phyloP scores from a whole-genome alignment of 495 filamentous ascomycete species.

The Aspergillus incahuasiensis region DNA sequence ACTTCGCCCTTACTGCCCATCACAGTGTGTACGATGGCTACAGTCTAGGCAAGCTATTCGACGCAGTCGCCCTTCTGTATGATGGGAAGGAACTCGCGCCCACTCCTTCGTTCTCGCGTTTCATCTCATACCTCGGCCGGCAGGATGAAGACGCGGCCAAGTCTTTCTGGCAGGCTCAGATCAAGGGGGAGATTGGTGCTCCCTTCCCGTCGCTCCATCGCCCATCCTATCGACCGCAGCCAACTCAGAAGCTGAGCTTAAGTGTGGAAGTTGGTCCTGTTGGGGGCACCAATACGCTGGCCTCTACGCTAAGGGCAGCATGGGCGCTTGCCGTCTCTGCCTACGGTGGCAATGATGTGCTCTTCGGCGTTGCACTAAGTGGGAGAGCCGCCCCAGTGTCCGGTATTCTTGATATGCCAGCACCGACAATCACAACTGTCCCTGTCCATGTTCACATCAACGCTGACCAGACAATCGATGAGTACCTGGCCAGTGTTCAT shows the following conservation, averaged over 20 bases:
- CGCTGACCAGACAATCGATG: conserved; percentile 16
- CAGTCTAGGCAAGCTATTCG: conserved; percentile 35
- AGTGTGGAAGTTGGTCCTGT: not conserved
- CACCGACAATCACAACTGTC: conserved; percentile 40
- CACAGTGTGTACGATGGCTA: conserved; percentile 61
- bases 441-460: conserved; percentile 28
- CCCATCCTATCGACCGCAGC: not conserved
- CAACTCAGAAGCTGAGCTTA: not conserved
- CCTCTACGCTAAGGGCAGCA: conserved; percentile 39
- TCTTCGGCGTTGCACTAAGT: conserved; percentile 37
- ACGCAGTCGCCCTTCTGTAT: not conserved
- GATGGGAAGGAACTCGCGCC: not conserved
- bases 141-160: conserved; percentile 10
- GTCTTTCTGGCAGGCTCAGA: conserved; percentile 6
- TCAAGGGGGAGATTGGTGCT: conserved; percentile 5
- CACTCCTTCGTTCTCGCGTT: conserved; percentile 14
- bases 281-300: conserved; percentile 25
- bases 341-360: conserved; percentile 32
- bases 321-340: conserved; percentile 35
- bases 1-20: conserved; percentile 53
- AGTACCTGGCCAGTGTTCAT: conserved; percentile 31
- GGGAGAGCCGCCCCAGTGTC: conserved; percentile 35
- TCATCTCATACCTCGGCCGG: conserved; percentile 18
- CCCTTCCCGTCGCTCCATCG: conserved; percentile 1
- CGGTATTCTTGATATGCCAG: conserved; percentile 37